A percentile compares a stretch with the other conserved stretches of the same genome.
Conservation (phyloP, 2,329 filamentous ascomycete genomes). For the Nectriaceae sp. region DNA sequence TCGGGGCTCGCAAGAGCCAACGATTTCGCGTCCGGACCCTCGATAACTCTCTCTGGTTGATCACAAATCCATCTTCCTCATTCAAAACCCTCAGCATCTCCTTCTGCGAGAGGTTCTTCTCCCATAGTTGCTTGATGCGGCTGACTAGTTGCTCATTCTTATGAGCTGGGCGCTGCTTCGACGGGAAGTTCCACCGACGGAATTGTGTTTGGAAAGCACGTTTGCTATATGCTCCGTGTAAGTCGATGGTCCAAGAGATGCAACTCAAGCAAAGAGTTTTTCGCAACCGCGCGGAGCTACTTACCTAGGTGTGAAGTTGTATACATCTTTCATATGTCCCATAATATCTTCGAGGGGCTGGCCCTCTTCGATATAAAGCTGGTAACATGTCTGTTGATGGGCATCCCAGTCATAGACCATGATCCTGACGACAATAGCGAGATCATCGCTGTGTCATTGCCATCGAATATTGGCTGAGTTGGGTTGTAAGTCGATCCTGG, state of each 20-base stretch:
- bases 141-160: conserved; percentile 68
- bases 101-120: conserved; percentile 68
- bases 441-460: conserved; percentile 7
- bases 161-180: conserved; percentile 71
- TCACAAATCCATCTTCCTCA: conserved; percentile 69
- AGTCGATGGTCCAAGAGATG: neutral
- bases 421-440: conserved; percentile 21
- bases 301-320: conserved; percentile 73
- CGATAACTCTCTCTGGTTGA: conserved; percentile 71
- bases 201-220: conserved; percentile 77
- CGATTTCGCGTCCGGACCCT: conserved; percentile 69
- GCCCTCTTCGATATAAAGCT: conserved; percentile 76
- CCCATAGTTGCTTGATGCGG: conserved; percentile 77
- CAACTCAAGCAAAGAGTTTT: neutral
- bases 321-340: conserved; percentile 64
- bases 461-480: conserved; percentile 19
- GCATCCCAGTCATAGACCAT: conserved; percentile 53
- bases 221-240: conserved; percentile 53
- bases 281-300: conserved; percentile 41
- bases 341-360: conserved; percentile 75
- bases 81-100: conserved; percentile 73
- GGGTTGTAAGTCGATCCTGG: conserved; percentile 30
- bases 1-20: conserved; percentile 64
- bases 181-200: conserved; percentile 77
- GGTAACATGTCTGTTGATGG: conserved; percentile 45